Base-by-base conservation (phyloP, 2,329 filamentous ascomycete genomes). In the Sporothrix sp. region DNA sequence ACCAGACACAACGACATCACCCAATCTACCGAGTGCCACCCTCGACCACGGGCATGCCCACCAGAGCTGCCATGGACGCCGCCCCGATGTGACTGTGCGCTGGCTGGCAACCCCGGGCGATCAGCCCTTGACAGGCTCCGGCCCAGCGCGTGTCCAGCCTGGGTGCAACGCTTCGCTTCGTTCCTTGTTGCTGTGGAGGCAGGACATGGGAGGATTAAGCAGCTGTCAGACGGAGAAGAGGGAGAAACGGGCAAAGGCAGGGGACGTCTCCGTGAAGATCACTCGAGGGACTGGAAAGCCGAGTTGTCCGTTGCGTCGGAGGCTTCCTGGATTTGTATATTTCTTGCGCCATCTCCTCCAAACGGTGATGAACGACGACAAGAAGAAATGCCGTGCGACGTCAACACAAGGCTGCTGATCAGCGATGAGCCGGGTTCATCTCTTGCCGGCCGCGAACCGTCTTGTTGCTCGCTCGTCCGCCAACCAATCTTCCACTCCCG, bases 1-100 rank as follows among this genome's bases (percentile, higher is more conserved):
- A 40, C 11, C 28, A 30, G 28, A 13, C 28, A 30, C 32, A 44
- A n/a, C 23, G 27, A 33, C 21, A 47, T 20, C 44, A 47, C 32
- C 44, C 32, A 47, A 47, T 37, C 44, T 47, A 47, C 44, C 44
- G 44, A 47, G 28, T 47, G 44, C 44, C 37, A 47, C 44, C 33
- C 37, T 21, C 32, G 40, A n/a, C 40, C 23, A 18, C 20, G 18
- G 44, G 21, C 20, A 25, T 23, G 27, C 27, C 11, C 42, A 33
- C 11, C 21, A 23, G 2, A 18, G 36, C 20, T 39, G 37, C 20
- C 18, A 11, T 14, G 16, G 39, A 40, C n/a, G n/a, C n/a, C n/a
- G n/a, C n/a, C n/a, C n/a, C n/a, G 27, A 43, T 43, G 27, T 18
- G 16, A 43, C 40, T 8, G 16, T 32, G 40, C 5, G 16, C 16